Evolutionary conservation across 805 yeast species (phyloP), one percentile per base, ranked within the genome.

Genomic region (Ogataea methylovora): DNA sequence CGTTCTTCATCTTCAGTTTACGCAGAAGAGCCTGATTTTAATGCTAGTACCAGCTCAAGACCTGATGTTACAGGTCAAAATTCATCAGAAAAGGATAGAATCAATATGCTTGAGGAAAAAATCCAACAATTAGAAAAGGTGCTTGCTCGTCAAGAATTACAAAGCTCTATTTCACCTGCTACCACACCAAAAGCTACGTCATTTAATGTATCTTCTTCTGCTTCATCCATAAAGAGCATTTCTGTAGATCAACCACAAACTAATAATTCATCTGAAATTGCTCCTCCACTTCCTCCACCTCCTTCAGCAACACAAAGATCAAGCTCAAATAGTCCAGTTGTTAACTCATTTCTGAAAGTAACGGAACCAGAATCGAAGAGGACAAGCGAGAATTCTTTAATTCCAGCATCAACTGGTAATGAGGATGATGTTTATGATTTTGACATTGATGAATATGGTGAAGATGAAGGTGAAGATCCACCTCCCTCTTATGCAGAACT

Each of bases 401-500:
- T 20, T 20, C 22, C 22, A 20, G 22, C 6, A 7, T 20, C 22
- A 20, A 6, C 6, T 20, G 22, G 9, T 7, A 20, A 6, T 7
- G 22, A 20, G 9, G 22, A 20, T 20, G 22, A 7, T 20, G 22
- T 20, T 33, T 44, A 48, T 13, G 29, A 36, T 2, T 17, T 40
- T 1, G 39, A 27, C 10, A 24, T 43, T 11, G 30, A 33, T 5
- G 38, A 33, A 20, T 30, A 38, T 18, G 38, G 35, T 16, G 34
- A 39, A 21, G 39, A 40, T 2, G 37, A 24, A 8, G 42, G 34
- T 4, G 39, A 27, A 2, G 44, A 39, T 8, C 56, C 53, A 4
- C 59, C 60, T 3, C 60, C 59, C 5, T 52, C 58, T 1, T 54
- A 53, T 32, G 59, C 54, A 36, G 61, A 56, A 32, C 30, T 56